Percentiles rank a stretch among this genome's conserved stretches.
Evolutionary conservation across 208 protist species (phyloP).

Genomic region (Acanthamoeba castellanii): DNA sequence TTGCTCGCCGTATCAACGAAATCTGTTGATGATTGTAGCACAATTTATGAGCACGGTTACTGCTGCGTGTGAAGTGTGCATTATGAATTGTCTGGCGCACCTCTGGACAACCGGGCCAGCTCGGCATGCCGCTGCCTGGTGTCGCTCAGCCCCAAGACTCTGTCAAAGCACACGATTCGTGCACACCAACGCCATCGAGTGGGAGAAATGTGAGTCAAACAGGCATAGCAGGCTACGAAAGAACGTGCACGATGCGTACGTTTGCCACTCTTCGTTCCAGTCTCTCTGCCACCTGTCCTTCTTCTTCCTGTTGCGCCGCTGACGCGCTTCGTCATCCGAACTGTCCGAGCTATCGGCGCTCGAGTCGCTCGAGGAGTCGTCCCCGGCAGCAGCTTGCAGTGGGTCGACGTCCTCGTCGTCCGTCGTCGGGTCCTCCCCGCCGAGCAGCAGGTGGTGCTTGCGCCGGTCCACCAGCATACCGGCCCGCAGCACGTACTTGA

Average conservation of each 20-base stretch:
- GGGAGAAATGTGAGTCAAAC: too few relatives aligned
- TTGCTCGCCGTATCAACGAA: conserved; percentile 63
- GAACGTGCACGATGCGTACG: neutral
- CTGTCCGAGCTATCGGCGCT: neutral
- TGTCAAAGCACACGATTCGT: neutral
- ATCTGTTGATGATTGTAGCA: conserved; percentile 1
- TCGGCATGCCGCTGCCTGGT: neutral
- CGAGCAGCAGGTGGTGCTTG: conserved; percentile 13
- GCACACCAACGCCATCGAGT: too few relatives aligned
- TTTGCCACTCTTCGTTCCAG: conserved; percentile 72
- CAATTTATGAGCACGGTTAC: too few relatives aligned
- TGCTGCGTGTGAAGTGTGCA: neutral
- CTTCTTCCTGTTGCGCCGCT: neutral
- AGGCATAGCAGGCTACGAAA: neutral
- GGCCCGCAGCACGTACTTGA: conserved; percentile 1
- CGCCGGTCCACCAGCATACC: conserved; percentile 7
- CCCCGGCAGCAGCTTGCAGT: neutral
- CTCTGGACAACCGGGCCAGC: conserved; percentile 23
- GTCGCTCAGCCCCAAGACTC: neutral
- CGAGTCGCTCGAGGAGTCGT: neutral
- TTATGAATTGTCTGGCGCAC: neutral
- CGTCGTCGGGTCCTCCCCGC: neutral
- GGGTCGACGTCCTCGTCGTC: neutral
- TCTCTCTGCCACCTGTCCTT: conserved; percentile 51
- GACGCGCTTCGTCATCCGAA: neutral